phyloP scores from a whole-genome alignment of 2,329 filamentous ascomycete genomes.

The Didymella arachidicola region DNA sequence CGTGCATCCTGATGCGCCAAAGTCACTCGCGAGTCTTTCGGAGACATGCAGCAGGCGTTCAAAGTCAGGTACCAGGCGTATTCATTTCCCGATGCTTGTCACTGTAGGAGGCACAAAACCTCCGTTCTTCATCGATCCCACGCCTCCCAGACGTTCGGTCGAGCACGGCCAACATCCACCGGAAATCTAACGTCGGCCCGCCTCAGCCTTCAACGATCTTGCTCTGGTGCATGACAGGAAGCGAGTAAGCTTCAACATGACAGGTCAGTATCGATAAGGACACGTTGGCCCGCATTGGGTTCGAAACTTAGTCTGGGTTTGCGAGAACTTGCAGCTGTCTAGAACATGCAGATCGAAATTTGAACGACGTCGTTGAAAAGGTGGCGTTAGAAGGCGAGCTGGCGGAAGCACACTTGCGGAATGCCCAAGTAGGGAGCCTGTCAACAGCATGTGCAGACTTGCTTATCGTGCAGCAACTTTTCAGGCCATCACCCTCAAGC shows the following conservation, averaged over 20 bases:
- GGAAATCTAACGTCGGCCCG: slow-evolving; percentile 17
- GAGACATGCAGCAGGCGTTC: background rate
- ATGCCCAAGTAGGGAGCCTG: background rate
- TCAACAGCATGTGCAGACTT: slow-evolving; percentile 13
- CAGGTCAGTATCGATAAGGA: slow-evolving; percentile 20
- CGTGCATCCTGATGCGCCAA: slow-evolving; percentile 4
- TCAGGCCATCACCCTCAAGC: background rate
- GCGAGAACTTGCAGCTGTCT: slow-evolving; percentile 20
- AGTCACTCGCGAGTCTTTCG: background rate
- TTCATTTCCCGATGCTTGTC: slow-evolving; percentile 6
- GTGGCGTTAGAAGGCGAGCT: slow-evolving; percentile 16
- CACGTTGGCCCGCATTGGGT: slow-evolving; percentile 9
- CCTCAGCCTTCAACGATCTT: slow-evolving; percentile 17
- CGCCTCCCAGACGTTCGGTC: slow-evolving; percentile 10
- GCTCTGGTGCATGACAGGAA: slow-evolving; percentile 3
- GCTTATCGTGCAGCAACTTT: slow-evolving; percentile 8
- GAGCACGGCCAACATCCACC: slow-evolving; percentile 17
- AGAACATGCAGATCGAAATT: slow-evolving; percentile 21
- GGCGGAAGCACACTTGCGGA: slow-evolving; percentile 5
- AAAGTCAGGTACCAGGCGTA: slow-evolving; percentile 10
- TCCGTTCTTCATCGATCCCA: background rate
- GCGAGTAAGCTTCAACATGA: slow-evolving; percentile 8
- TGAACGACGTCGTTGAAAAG: slow-evolving; percentile 12
- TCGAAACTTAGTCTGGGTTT: slow-evolving; percentile 17
- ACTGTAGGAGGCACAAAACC: slow-evolving; percentile 10